phyloP scores from a whole-genome alignment of 2,329 filamentous ascomycete species.

The Aspergillus jensenii region DNA sequence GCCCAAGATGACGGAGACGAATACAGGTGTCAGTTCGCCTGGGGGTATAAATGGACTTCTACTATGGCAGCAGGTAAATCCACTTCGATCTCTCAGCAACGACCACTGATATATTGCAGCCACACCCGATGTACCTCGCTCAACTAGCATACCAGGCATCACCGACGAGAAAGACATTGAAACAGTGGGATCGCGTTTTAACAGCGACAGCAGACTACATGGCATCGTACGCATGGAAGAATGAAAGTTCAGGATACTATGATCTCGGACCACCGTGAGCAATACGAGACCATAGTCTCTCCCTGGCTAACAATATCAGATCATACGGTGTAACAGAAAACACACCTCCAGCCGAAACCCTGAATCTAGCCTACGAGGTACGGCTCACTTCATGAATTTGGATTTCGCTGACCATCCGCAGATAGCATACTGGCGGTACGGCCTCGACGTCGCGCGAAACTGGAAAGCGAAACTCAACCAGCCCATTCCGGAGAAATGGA shows the following conservation, averaged over 20 bases:
- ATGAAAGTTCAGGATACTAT: slow-evolving; percentile 13
- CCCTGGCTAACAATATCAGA: not conserved
- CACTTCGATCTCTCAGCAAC: not conserved
- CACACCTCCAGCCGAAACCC: slow-evolving; percentile 9
- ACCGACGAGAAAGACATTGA: slow-evolving; percentile 5
- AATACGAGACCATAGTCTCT: no score
- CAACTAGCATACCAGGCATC: slow-evolving; percentile 12
- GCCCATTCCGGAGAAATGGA: slow-evolving; percentile 6
- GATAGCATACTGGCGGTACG: slow-evolving; percentile 18
- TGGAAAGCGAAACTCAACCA: slow-evolving; percentile 12
- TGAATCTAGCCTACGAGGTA: slow-evolving; percentile 18
- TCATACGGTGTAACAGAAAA: slow-evolving; percentile 18
- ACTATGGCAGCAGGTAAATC: slow-evolving; percentile 16
- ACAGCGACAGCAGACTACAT: slow-evolving; percentile 16
- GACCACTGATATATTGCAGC: not conserved
- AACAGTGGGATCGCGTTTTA: slow-evolving; percentile 12
- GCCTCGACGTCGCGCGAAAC: slow-evolving; percentile 7
- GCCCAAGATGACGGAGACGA: slow-evolving; percentile 19
- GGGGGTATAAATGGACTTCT: slow-evolving; percentile 17
- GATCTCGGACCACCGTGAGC: slow-evolving; percentile 18
- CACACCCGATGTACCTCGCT: slow-evolving; percentile 18
- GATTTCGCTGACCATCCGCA: not conserved
- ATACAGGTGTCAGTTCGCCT: slow-evolving; percentile 15
- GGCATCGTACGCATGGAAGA: slow-evolving; percentile 17
- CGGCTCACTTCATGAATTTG: not conserved